Evolutionary conservation across 495 filamentous ascomycete species (phyloP).

Genomic region (Hypoxylon cercidicola): DNA sequence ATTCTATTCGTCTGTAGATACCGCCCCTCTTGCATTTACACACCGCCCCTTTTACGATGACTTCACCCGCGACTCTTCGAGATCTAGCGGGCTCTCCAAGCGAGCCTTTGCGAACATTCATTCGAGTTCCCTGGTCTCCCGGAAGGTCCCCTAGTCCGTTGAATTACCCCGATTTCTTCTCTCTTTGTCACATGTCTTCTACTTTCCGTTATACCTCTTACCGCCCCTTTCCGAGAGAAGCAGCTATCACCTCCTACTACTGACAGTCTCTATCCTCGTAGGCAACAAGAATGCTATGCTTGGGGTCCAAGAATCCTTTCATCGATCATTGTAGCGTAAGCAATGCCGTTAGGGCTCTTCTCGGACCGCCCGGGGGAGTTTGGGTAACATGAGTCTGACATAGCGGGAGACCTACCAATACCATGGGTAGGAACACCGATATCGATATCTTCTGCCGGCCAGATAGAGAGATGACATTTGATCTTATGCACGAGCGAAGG

Average conservation of each 20-base stretch:
- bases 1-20: background rate
- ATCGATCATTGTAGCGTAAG: background rate
- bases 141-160: background rate
- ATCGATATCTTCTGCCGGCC: background rate
- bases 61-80: background rate
- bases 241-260: background rate
- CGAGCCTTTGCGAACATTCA: background rate
- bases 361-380: background rate
- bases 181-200: background rate
- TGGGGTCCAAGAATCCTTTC: background rate
- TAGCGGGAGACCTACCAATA: background rate
- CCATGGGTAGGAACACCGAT: background rate
- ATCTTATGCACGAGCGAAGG: background rate
- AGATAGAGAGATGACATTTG: background rate
- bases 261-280: background rate
- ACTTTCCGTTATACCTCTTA: background rate
- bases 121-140: background rate
- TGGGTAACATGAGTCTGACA: background rate
- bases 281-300: background rate
- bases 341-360: background rate
- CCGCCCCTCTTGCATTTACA: background rate
- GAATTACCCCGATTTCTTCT: background rate
- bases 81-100: background rate
- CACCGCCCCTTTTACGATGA: slow-evolving; percentile 15
- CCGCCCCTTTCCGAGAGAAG: background rate